Evolutionary conservation across 257 asterid genomes (phyloP), one percentile per base, ranked within the genome.

Genomic region (Primulina huaijiensis): DNA sequence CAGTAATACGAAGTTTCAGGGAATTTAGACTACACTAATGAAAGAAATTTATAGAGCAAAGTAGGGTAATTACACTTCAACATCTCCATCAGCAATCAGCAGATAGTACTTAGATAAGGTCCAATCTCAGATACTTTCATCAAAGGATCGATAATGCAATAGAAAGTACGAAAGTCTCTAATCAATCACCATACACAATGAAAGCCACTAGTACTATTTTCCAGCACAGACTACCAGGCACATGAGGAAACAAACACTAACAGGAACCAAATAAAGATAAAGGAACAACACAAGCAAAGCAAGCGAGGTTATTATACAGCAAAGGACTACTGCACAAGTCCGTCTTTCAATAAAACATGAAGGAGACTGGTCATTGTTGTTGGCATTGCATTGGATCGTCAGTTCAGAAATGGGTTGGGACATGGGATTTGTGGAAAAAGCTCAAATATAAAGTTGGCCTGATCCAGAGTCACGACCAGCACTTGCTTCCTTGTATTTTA

Each of bases 221-320:
- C 68, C 40, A 82, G 80, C 83, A 63, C 64, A 69, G 85, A 81
- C 87, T 70, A 77, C 93, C 90, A 87, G 91, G 91, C 71, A 91
- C 89, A 74, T 74, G 53, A 69, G 65, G 70, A n/a, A 21, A 60
- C 38, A 23, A 73, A 62, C 73, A 59, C 21, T 50, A 16, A 69
- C 10, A 8, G 21, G n/a, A 58, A 20, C 8, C 14, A 4, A 59
- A 16, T 9, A 63, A 60, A 70, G 33, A 21, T 16, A 31, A 69
- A 52, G 8, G 14, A 30, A 56, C 55, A 38, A 38, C 31, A 53
- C 65, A 34, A 53, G 64, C 59, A 43, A 65, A 75, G 12, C 46
- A 56, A 50, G 57, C 21, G 21, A 71, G 57, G 76, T 31, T 50
- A 46, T 16, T 4, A 33, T 53, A 57, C 34, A 64, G 76, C 76